Evolutionary conservation across 108 stramenopile species (phyloP).

Genomic region (Fragilariopsis cylindrus): DNA sequence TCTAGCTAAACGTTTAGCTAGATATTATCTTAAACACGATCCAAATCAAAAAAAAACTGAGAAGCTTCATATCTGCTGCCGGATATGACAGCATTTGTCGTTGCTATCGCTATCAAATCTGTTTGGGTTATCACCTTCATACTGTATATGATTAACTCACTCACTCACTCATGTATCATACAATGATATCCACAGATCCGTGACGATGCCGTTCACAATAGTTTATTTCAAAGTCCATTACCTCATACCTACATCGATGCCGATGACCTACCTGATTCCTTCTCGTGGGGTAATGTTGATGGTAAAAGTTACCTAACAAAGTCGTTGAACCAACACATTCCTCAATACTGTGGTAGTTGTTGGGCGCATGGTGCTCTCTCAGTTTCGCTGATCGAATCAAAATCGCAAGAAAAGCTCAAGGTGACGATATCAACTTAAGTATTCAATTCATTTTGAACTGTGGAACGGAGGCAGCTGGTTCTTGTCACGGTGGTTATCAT

Average conservation of each 20-base stretch:
- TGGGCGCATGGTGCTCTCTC: slow-evolving; percentile 91
- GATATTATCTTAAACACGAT: no score
- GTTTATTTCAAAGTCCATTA: slow-evolving; percentile 32
- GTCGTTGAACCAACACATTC: slow-evolving; percentile 87
- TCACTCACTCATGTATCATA: background rate
- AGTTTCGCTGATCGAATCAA: slow-evolving; percentile 90
- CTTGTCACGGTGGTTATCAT: slow-evolving; percentile 89
- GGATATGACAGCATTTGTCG: no score
- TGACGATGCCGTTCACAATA: slow-evolving; percentile 43
- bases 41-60: no score
- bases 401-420: slow-evolving; percentile 65
- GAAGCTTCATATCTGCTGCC: no score
- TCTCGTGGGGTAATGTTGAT: slow-evolving; percentile 79
- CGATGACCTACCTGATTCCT: slow-evolving; percentile 70
- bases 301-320: slow-evolving; percentile 78
- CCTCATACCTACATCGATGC: slow-evolving; percentile 75
- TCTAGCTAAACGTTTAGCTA: no score
- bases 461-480: slow-evolving; percentile 46
- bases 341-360: slow-evolving; percentile 73
- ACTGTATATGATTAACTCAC: background rate
- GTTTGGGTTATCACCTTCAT: background rate
- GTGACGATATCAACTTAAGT: slow-evolving; percentile 72
- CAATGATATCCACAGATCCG: slow-evolving; percentile 22
- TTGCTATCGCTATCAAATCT: background rate
- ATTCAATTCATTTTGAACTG: slow-evolving; percentile 89